Conservation (phyloP, 164 flowering plant species). For the Stephania yunnanensis region DNA sequence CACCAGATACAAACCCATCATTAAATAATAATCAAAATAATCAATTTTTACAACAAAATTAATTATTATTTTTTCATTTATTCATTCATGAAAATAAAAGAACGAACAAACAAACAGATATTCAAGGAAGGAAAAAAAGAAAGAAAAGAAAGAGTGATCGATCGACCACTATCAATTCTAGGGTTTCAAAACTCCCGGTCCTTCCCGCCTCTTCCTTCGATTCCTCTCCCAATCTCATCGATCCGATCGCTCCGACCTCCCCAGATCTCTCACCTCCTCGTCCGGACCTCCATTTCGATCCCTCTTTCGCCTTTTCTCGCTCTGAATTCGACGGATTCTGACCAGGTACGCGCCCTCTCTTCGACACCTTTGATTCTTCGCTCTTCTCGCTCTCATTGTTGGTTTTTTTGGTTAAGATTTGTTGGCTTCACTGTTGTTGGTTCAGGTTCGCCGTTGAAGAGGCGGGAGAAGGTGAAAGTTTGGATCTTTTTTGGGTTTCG, state of each 20-base stretch:
- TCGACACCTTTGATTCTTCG: background rate
- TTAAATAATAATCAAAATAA: too few species aligned
- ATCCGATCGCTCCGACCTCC: constrained; percentile 12
- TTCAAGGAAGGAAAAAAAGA: too few species aligned
- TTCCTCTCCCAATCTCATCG: background rate
- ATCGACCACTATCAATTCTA: constrained; percentile 6
- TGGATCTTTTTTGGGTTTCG: background rate
- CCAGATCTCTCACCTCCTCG: constrained; percentile 5
- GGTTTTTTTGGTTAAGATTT: background rate
- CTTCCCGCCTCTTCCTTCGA: background rate
- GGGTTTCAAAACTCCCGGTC: constrained; percentile 17
- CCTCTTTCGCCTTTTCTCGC: constrained; percentile 10
- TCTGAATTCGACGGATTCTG: background rate
- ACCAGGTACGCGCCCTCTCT: background rate
- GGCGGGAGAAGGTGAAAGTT: background rate
- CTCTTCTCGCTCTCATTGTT: background rate
- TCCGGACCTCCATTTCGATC: constrained; percentile 7
- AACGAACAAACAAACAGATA: constrained; percentile 4
- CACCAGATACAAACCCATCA: background rate
- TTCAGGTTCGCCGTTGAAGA: constrained; percentile 2
- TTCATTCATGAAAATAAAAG: background rate
- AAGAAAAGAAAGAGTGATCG: too few species aligned
- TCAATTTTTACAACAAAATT: too few species aligned
- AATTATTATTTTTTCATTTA: too few species aligned
- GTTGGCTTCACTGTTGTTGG: background rate